Evolutionary conservation across 306 rosid species (phyloP).

Genomic region (Hylodesmum podocarpum): DNA sequence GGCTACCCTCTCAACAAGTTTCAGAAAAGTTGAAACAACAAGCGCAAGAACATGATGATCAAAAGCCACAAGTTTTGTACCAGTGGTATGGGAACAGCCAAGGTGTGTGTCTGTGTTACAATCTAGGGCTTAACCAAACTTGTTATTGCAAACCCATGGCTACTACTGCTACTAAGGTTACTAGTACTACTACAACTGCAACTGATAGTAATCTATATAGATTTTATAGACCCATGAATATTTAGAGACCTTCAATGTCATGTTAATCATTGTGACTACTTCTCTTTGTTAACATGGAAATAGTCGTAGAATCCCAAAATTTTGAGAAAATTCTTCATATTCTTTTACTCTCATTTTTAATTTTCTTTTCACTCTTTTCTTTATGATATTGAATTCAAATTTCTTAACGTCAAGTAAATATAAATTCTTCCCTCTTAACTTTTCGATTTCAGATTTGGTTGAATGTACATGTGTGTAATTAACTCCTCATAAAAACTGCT

Average conservation of each 20-base stretch:
- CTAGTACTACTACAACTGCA: not conserved
- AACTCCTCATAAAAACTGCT: not conserved
- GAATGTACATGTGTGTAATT: not conserved
- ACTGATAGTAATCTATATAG: constrained; percentile 33
- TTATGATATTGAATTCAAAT: not conserved
- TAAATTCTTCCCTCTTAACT: not conserved
- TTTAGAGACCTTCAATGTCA: constrained; percentile 26
- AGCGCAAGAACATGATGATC: not conserved
- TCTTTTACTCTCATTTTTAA: not conserved
- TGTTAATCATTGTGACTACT: not conserved
- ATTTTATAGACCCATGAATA: constrained; percentile 45
- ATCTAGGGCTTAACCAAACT: constrained; percentile 49
- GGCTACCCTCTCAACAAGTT: constrained; percentile 38
- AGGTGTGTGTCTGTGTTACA: constrained; percentile 48
- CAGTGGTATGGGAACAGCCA: constrained; percentile 33
- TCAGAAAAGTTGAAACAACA: constrained; percentile 18
- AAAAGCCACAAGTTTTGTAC: constrained; percentile 19
- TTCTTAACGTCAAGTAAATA: not conserved
- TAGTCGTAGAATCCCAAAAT: constrained; percentile 24
- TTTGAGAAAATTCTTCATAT: not conserved
- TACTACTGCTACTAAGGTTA: not conserved
- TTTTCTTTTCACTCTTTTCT: not conserved
- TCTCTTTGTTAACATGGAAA: constrained; percentile 22
- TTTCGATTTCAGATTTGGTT: not conserved
- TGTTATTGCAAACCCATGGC: constrained; percentile 49